These are phyloP conservation scores for Saposhnikovia divaricata DNA, from an alignment of 129 eudicot species.

Conservation along the genomic window DNA sequence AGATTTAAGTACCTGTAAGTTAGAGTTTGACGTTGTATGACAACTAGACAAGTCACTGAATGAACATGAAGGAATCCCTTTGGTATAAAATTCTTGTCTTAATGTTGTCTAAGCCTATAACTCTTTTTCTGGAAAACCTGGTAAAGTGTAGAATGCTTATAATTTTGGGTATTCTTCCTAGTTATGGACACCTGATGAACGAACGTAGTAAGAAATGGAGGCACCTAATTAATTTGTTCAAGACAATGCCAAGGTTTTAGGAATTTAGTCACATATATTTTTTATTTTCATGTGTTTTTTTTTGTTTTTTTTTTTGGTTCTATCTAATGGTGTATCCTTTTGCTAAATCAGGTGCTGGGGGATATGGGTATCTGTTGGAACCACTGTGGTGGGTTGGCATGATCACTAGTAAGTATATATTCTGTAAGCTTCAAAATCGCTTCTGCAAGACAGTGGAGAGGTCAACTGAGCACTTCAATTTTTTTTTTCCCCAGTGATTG, in stretches of 20 bases:
- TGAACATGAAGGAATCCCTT: not conserved
- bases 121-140: not conserved
- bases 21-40: not conserved
- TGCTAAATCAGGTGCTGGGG: slow-evolving; percentile 63
- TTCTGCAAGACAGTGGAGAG: not conserved
- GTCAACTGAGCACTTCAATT: not conserved
- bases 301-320: not conserved
- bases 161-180: not conserved
- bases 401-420: slow-evolving; percentile 63
- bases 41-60: not conserved
- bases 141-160: not conserved
- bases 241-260: not conserved
- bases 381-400: slow-evolving; percentile 99
- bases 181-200: not conserved
- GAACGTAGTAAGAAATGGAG: not conserved
- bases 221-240: not conserved
- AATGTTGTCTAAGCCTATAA: not conserved
- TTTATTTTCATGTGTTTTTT: not conserved
- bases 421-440: not conserved
- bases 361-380: slow-evolving; percentile 73
- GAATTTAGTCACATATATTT: not conserved
- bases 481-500: slow-evolving; percentile 47
- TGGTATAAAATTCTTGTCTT: not conserved
- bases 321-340: not conserved
- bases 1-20: not conserved